phyloP scores from a whole-genome alignment of 2,329 filamentous ascomycete species.

The Trichoderma atroviride region DNA sequence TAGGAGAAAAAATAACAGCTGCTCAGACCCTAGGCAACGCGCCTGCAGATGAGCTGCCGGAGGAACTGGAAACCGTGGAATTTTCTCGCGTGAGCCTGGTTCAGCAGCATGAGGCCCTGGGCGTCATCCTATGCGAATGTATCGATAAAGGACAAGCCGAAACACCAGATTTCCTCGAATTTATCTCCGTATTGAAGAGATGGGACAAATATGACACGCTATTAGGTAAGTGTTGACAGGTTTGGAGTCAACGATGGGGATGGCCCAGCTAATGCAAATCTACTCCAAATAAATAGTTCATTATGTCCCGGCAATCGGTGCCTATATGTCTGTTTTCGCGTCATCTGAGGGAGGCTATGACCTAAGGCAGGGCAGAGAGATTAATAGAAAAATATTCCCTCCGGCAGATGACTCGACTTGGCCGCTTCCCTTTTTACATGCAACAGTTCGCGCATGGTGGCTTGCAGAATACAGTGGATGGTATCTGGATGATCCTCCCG shows the following conservation, averaged over 20 bases:
- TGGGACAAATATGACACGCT: slow-evolving; percentile 75
- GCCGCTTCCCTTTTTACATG: slow-evolving; percentile 74
- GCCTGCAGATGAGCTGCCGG: slow-evolving; percentile 53
- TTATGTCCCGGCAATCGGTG: slow-evolving; percentile 76
- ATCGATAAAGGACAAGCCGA: slow-evolving; percentile 75
- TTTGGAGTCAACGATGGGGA: neutral
- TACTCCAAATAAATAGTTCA: slow-evolving; percentile 58
- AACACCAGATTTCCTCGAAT: slow-evolving; percentile 70
- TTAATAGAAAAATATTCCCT: slow-evolving; percentile 70
- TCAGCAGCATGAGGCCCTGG: slow-evolving; percentile 86
- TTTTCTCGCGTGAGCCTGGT: slow-evolving; percentile 79
- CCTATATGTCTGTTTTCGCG: slow-evolving; percentile 76
- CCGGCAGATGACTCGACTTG: slow-evolving; percentile 69
- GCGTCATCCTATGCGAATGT: slow-evolving; percentile 76
- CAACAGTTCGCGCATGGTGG: slow-evolving; percentile 82
- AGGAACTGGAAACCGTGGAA: slow-evolving; percentile 76
- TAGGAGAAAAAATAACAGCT: slow-evolving; percentile 76
- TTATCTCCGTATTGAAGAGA: slow-evolving; percentile 69
- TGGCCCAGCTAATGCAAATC: slow-evolving; percentile 9
- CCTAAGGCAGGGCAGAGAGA: slow-evolving; percentile 67
- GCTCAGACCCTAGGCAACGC: slow-evolving; percentile 72
- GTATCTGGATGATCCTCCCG: slow-evolving; percentile 73
- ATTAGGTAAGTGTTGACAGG: slow-evolving; percentile 45
- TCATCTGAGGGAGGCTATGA: slow-evolving; percentile 72
- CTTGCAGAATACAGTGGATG: slow-evolving; percentile 89